These are phyloP conservation scores for Aspergillus sp. DNA, from an alignment of 2,329 filamentous ascomycete genomes.

Conservation along the genomic window DNA sequence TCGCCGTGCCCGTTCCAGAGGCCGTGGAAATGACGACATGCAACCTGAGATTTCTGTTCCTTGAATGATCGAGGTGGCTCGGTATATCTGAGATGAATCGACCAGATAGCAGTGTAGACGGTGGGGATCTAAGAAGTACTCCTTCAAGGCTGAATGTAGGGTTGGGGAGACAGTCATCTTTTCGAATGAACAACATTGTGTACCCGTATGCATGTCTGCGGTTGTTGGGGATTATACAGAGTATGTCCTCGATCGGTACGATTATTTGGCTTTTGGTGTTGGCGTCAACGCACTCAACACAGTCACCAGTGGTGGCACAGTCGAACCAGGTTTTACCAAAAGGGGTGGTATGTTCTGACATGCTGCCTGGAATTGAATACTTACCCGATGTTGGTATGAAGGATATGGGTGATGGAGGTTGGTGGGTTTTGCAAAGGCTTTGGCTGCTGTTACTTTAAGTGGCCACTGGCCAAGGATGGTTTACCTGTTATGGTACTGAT, in stretches of 20 bases:
- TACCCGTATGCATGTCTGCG: background rate
- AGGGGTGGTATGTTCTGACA: background rate
- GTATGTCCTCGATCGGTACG: background rate
- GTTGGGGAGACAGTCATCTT: background rate
- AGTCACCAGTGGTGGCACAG: background rate
- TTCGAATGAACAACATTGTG: background rate
- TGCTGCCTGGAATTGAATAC: no score
- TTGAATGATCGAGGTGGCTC: conserved; percentile 16
- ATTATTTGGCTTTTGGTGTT: background rate
- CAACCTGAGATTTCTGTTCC: conserved; percentile 20
- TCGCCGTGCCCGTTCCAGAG: conserved; percentile 63
- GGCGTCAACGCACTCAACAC: background rate
- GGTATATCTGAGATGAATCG: conserved; percentile 21
- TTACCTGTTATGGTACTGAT: no score
- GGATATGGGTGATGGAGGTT: no score
- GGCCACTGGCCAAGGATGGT: no score
- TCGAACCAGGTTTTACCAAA: background rate
- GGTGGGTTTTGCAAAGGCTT: no score
- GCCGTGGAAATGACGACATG: conserved; percentile 67
- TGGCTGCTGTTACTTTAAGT: no score
- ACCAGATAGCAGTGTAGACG: background rate
- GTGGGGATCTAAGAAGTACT: background rate
- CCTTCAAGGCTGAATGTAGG: background rate
- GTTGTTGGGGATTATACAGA: background rate
- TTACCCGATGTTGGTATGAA: no score